Conservation (phyloP, 345 rosid genomes). For the Leavenworthia alabamica region DNA sequence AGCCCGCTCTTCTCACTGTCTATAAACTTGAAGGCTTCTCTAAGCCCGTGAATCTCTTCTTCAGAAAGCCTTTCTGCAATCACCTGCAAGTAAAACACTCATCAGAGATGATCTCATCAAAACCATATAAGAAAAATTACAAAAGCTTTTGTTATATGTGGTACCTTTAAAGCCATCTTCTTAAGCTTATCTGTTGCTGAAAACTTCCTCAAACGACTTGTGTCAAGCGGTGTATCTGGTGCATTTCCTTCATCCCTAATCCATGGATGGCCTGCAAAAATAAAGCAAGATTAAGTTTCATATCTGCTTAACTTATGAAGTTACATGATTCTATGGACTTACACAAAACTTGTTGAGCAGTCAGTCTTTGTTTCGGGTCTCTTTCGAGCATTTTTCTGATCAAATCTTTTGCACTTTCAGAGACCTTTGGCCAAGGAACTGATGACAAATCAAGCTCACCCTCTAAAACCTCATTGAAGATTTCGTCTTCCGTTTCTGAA, state of each 20-base stretch:
- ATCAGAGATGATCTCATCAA: conserved; percentile 14
- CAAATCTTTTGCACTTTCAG: conserved; percentile 79
- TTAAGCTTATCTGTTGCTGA: conserved; percentile 80
- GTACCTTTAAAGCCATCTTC: conserved; percentile 75
- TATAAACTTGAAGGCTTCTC: conserved; percentile 58
- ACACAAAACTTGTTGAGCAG: conserved; percentile 76
- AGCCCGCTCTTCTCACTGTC: conserved; percentile 70
- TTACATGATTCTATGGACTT: conserved; percentile 27
- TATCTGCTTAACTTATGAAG: neutral
- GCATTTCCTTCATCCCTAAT: conserved; percentile 64
- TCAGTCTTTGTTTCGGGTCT: conserved; percentile 55
- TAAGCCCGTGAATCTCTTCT: conserved; percentile 73
- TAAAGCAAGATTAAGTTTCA: neutral
- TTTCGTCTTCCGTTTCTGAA: conserved; percentile 71
- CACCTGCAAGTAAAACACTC: conserved; percentile 34
- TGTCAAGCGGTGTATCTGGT: conserved; percentile 79
- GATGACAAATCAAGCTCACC: conserved; percentile 74
- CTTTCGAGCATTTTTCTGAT: conserved; percentile 67
- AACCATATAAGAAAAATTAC: neutral
- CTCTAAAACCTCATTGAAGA: conserved; percentile 68
- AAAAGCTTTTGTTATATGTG: neutral
- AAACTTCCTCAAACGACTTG: conserved; percentile 68
- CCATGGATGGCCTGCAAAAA: conserved; percentile 80
- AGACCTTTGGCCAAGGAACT: conserved; percentile 84
- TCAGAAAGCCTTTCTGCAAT: conserved; percentile 69